A percentile compares a stretch with the other conserved stretches of the same genome.
Evolutionary conservation across 164 flowering plant species (phyloP).

Genomic region (Annona cherimola): DNA sequence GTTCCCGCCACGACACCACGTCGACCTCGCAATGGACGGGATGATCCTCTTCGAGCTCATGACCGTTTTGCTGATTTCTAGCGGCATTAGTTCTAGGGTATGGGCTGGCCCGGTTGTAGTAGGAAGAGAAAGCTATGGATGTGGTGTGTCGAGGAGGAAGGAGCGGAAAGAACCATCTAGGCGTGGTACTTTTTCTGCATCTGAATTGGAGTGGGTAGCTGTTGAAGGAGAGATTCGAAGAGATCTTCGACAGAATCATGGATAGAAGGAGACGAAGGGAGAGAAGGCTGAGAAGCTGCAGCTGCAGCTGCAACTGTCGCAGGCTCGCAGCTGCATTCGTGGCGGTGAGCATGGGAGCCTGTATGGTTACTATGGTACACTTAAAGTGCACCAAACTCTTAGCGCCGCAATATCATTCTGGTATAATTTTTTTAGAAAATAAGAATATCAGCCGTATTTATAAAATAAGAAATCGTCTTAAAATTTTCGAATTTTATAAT

Average conservation of each 20-base stretch:
- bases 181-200: conserved; percentile 7
- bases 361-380: too few relatives aligned
- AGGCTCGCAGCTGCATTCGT: neutral
- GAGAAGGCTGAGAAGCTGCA: neutral
- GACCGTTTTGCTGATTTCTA: conserved; percentile 11
- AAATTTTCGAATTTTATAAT: too few relatives aligned
- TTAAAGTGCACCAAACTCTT: too few relatives aligned
- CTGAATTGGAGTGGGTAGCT: conserved; percentile 7
- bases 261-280: conserved; percentile 6
- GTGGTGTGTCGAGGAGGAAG: neutral
- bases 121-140: conserved; percentile 11
- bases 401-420: too few relatives aligned
- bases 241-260: conserved; percentile 18
- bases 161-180: neutral
- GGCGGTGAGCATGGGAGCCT: neutral
- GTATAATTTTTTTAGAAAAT: too few relatives aligned
- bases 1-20: conserved; percentile 91
- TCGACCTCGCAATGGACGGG: conserved; percentile 74
- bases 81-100: conserved; percentile 1
- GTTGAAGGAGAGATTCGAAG: conserved; percentile 6
- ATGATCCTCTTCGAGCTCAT: conserved; percentile 19
- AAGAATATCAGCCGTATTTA: too few relatives aligned
- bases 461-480: too few relatives aligned
- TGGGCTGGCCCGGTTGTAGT: neutral
- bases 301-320: neutral